A percentile compares a stretch with the other conserved stretches of the same genome.
These are phyloP conservation scores for Russula ochroleuca DNA, from an alignment of 768 basidiomycete species.

Conservation along the genomic window DNA sequence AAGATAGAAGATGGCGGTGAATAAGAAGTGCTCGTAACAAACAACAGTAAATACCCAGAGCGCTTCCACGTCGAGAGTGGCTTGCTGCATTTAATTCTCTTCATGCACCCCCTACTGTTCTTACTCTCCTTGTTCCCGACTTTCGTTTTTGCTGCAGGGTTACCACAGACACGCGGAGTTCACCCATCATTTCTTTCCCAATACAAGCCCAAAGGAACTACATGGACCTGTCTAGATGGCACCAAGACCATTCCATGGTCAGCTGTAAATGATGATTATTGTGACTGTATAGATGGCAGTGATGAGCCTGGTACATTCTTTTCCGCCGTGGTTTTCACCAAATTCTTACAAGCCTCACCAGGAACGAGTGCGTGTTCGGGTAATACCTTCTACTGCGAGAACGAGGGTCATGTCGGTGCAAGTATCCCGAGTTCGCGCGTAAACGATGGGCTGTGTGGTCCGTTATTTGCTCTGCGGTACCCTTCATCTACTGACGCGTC, in stretches of 20 bases:
- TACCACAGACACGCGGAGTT: slow-evolving; percentile 55
- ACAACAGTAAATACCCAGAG: slow-evolving; percentile 5
- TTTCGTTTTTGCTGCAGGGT: slow-evolving; percentile 18
- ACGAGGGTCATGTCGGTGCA: slow-evolving; percentile 82
- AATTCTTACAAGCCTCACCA: slow-evolving; percentile 32
- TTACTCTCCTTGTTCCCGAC: not conserved
- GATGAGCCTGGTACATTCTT: slow-evolving; percentile 76
- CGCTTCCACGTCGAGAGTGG: slow-evolving; percentile 2
- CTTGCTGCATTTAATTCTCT: slow-evolving; percentile 1
- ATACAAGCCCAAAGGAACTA: slow-evolving; percentile 47
- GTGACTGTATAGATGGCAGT: slow-evolving; percentile 91
- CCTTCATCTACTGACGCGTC: slow-evolving; percentile 23
- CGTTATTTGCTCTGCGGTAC: slow-evolving; percentile 30
- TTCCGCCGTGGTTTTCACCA: not conserved
- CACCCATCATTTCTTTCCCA: slow-evolving; percentile 49
- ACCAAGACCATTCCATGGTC: slow-evolving; percentile 72
- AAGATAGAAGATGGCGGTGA: not conserved
- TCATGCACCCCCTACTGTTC: slow-evolving; percentile 13
- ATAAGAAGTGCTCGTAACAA: not conserved
- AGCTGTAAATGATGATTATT: slow-evolving; percentile 90
- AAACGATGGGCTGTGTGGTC: slow-evolving; percentile 91
- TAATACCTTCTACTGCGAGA: slow-evolving; percentile 76
- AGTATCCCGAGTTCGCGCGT: slow-evolving; percentile 78
- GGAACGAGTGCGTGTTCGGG: slow-evolving; percentile 84
- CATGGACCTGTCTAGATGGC: slow-evolving; percentile 80